Evolutionary conservation across 441 rosid species (phyloP).

Genomic region (Raphanus hybrid): DNA sequence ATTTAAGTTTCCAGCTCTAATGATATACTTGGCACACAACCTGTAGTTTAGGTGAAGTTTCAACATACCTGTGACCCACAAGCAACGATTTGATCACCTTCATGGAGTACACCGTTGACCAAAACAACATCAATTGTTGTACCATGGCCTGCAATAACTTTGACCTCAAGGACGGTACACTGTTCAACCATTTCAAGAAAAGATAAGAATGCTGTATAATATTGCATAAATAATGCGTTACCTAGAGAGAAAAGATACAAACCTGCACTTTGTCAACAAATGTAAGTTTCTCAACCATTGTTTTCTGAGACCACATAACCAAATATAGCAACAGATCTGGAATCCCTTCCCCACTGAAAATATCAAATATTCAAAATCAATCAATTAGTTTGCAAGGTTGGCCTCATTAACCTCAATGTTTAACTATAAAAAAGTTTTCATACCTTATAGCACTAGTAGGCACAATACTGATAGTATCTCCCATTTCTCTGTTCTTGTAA

Average conservation of each 20-base stretch:
- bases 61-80: not conserved
- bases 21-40: not conserved
- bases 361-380: not conserved
- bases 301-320: not conserved
- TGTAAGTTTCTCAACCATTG: not conserved
- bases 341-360: not conserved
- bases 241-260: not conserved
- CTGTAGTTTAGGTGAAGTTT: not conserved
- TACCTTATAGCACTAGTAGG: constrained; percentile 96
- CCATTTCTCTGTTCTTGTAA: constrained; percentile 86
- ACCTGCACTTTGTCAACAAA: not conserved
- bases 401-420: not conserved
- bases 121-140: not conserved
- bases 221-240: not conserved
- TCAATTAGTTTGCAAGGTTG: not conserved
- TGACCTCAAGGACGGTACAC: constrained; percentile 3
- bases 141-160: not conserved
- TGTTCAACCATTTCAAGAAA: not conserved
- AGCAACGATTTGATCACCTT: not conserved
- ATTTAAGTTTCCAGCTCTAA: not conserved
- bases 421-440: constrained; percentile 11
- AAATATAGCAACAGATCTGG: not conserved
- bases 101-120: not conserved
- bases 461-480: constrained; percentile 82
- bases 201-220: not conserved